Percentiles rank a stretch among this genome's conserved stretches.
Evolutionary conservation across 2,329 filamentous ascomycete species (phyloP).

Genomic region (Rhexocercosporidium sp.): DNA sequence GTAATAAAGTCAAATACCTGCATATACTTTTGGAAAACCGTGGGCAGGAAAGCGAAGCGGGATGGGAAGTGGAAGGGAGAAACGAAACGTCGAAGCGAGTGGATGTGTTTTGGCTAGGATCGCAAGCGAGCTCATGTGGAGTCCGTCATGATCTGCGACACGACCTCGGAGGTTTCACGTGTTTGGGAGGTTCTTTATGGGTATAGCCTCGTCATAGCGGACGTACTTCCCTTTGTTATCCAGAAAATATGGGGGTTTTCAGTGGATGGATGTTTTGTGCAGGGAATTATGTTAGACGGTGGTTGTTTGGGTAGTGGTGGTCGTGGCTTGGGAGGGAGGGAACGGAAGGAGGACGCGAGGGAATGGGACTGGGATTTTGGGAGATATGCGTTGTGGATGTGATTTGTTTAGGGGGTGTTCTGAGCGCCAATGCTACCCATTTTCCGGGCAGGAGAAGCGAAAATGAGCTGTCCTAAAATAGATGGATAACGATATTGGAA

Average conservation of each 20-base stretch:
- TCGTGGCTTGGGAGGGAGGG: too few relatives aligned
- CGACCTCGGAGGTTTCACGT: constrained; percentile 5
- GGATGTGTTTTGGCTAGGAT: constrained; percentile 2
- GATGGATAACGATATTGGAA: neutral
- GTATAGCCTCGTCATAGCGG: neutral
- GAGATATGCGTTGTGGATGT: neutral
- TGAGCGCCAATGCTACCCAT: neutral
- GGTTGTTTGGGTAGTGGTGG: neutral
- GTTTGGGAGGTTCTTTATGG: neutral
- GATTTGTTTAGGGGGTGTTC: too few relatives aligned
- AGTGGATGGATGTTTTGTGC: neutral
- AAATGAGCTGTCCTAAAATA: neutral
- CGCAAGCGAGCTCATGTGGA: neutral
- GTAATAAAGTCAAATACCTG: too few relatives aligned
- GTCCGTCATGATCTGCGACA: constrained; percentile 9
- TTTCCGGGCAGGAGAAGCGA: neutral
- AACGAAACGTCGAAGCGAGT: constrained; percentile 8
- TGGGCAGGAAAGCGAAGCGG: too few relatives aligned
- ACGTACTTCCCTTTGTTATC: neutral
- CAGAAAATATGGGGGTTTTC: too few relatives aligned
- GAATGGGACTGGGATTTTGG: neutral
- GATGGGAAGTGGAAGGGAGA: neutral
- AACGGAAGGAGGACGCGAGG: constrained; percentile 3
- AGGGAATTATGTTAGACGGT: neutral
- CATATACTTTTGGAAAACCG: too few relatives aligned